Percentiles rank a stretch among this genome's conserved stretches.
These are phyloP conservation scores for Colletotrichum incanum DNA, from an alignment of 2,329 filamentous ascomycete genomes.

Conservation along the genomic window DNA sequence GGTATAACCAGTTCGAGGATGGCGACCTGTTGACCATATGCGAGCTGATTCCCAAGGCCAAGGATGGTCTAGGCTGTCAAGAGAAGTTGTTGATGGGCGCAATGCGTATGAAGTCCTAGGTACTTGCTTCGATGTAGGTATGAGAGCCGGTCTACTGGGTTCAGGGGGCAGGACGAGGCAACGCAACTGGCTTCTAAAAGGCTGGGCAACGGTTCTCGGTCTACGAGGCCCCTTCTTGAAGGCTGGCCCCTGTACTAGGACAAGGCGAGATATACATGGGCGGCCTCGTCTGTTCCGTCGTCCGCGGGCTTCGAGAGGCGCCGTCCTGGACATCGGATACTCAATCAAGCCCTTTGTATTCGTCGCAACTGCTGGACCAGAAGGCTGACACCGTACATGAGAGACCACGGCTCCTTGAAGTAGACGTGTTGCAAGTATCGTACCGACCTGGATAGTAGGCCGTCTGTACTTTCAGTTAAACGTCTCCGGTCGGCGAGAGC, in stretches of 20 bases:
- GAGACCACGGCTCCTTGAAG: background rate
- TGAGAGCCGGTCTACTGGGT: background rate
- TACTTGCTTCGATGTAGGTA: background rate
- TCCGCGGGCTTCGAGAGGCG: too few species aligned
- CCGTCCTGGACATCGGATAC: too few species aligned
- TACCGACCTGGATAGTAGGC: too few species aligned
- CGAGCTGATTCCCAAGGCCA: background rate
- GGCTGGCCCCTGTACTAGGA: too few species aligned
- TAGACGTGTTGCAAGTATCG: background rate
- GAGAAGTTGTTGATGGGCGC: background rate
- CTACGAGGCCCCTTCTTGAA: too few species aligned
- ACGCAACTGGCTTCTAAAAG: background rate
- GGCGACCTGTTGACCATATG: background rate
- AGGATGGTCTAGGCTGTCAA: background rate
- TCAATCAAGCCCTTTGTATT: too few species aligned
- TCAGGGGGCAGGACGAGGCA: background rate
- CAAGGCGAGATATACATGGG: too few species aligned
- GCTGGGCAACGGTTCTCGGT: background rate
- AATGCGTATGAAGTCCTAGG: background rate
- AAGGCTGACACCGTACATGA: background rate
- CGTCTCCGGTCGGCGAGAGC: background rate
- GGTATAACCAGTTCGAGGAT: background rate
- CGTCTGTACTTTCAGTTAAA: too few species aligned
- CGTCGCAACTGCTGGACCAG: too few species aligned
- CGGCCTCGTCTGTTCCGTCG: too few species aligned